These are phyloP conservation scores for Vitis cinerea DNA, from an alignment of 164 flowering plant species.

Conservation along the genomic window DNA sequence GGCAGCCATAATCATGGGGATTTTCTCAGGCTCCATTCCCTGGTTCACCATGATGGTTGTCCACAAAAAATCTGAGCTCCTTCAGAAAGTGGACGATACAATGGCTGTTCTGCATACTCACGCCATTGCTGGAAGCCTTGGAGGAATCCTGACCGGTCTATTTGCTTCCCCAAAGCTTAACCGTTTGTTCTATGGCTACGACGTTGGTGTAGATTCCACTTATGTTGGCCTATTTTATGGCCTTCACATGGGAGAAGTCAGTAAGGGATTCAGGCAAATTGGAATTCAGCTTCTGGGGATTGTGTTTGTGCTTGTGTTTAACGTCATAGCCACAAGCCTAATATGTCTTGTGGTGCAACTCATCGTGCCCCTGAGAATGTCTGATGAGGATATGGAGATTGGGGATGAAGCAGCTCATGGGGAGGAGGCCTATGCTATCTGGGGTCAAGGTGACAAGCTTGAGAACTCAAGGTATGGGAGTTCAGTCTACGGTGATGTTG, in stretches of 20 bases:
- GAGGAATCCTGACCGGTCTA: constrained; percentile 38
- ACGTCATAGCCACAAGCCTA: constrained; percentile 24
- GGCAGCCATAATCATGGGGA: constrained; percentile 44
- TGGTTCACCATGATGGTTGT: constrained; percentile 59
- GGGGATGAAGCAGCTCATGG: constrained; percentile 44
- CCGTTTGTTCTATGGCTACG: constrained; percentile 22
- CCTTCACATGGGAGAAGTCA: constrained; percentile 12
- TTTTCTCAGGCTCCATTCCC: constrained; percentile 37
- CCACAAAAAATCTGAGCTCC: constrained; percentile 41
- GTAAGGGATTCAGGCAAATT: constrained; percentile 31
- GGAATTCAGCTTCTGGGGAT: constrained; percentile 37
- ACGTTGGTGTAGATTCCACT: not conserved
- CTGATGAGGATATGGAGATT: constrained; percentile 36
- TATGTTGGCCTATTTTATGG: constrained; percentile 42
- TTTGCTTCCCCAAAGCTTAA: constrained; percentile 40
- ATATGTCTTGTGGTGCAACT: constrained; percentile 31
- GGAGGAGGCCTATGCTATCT: constrained; percentile 40
- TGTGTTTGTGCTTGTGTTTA: constrained; percentile 22
- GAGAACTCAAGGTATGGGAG: constrained; percentile 11
- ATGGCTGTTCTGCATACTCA: constrained; percentile 53
- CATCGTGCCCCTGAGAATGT: constrained; percentile 37
- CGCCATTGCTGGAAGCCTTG: constrained; percentile 41
- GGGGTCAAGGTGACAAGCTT: constrained; percentile 32
- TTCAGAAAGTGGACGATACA: constrained; percentile 50
- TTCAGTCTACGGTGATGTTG: constrained; percentile 16